These are phyloP conservation scores for Hyaloscypha finlandica DNA, from an alignment of 495 filamentous ascomycete species.

Conservation along the genomic window DNA sequence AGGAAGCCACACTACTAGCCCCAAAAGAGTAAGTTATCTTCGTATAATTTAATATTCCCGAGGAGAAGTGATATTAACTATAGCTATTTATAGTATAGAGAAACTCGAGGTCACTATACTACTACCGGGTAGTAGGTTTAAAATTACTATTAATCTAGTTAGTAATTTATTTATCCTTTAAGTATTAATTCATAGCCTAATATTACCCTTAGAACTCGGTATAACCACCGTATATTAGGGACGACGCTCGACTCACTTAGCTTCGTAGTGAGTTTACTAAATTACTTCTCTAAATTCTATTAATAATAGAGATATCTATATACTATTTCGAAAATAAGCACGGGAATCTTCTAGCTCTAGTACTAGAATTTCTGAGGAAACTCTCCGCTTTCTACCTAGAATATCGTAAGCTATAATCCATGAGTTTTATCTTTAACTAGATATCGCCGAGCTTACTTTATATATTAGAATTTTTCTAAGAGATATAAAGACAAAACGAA, in stretches of 20 bases:
- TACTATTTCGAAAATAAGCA: slow-evolving; percentile 6
- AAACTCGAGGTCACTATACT: slow-evolving; percentile 3
- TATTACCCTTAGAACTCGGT: slow-evolving; percentile 3
- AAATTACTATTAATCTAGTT: slow-evolving; percentile 10
- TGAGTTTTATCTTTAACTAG: slow-evolving; percentile 6
- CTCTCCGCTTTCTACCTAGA: slow-evolving; percentile 5
- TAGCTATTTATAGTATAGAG: slow-evolving; percentile 6
- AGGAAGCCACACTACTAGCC: slow-evolving; percentile 4
- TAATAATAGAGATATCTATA: slow-evolving; percentile 7
- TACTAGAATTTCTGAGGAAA: slow-evolving; percentile 6
- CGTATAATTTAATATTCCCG: slow-evolving; percentile 3
- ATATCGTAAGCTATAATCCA: slow-evolving; percentile 4
- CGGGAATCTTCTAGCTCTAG: slow-evolving; percentile 5
- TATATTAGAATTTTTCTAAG: slow-evolving; percentile 5
- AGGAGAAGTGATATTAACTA: slow-evolving; percentile 6
- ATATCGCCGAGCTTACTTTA: slow-evolving; percentile 2
- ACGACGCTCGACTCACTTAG: slow-evolving; percentile 3
- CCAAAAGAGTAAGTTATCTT: slow-evolving; percentile 5
- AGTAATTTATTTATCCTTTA: neutral
- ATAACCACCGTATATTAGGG: slow-evolving; percentile 4
- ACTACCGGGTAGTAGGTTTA: slow-evolving; percentile 1
- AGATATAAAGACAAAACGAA: slow-evolving; percentile 6
- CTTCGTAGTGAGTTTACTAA: slow-evolving; percentile 4
- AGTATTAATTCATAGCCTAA: neutral
- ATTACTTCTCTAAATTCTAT: slow-evolving; percentile 2